Base-by-base conservation (phyloP, 2,329 filamentous ascomycete genomes). In the Parastagonospora nodorum region DNA sequence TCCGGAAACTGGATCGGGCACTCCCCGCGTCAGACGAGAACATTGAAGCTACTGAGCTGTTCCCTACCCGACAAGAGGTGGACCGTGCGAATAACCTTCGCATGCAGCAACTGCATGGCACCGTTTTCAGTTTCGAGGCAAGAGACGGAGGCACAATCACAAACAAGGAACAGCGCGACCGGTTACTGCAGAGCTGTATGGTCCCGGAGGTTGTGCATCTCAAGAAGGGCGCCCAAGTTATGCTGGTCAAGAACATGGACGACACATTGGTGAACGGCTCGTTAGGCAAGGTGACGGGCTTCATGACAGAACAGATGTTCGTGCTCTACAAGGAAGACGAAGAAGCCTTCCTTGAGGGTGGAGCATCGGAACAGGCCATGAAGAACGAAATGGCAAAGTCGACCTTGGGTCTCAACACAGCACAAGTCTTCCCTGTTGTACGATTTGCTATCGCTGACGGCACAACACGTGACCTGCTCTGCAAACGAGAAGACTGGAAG, bases 201-300 rank as follows among this genome's bases (percentile, higher is more conserved):
- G 92, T 94, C 0, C 92, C 94, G 0, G 88, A 88, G 62, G 69
- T 75, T 0, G 84, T 99, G 15, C 85, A 89, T 30, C 77, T 99
- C 28, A 97, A 97, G 73, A 88, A 94, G 56, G 90, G 92, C 8
- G 90, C 94, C 0, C 95, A 99, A 70, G 95, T 99, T 38, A 99
- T 99, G 94, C 80, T 99, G n/a, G 97, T 99, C 80, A 99, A 99
- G 74, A 99, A 99, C 64, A 88, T 97, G 76, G 94, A 99, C 67
- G 91, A 96, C 33, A 87, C 85, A 0, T 82, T 99, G 0, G 94
- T 97, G 61, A 99, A 99, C 68, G 94, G 94, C 4, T 96, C 93
- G 0, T 80, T 99, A 8, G 94, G 94, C 19, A 92, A 89, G 54
- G 88, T 99, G 4, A 82, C 88, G 10, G 85, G 82, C 5, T 96